These are phyloP conservation scores for Globisporangium polare DNA, from an alignment of 352 stramenopile genomes.

Conservation along the genomic window DNA sequence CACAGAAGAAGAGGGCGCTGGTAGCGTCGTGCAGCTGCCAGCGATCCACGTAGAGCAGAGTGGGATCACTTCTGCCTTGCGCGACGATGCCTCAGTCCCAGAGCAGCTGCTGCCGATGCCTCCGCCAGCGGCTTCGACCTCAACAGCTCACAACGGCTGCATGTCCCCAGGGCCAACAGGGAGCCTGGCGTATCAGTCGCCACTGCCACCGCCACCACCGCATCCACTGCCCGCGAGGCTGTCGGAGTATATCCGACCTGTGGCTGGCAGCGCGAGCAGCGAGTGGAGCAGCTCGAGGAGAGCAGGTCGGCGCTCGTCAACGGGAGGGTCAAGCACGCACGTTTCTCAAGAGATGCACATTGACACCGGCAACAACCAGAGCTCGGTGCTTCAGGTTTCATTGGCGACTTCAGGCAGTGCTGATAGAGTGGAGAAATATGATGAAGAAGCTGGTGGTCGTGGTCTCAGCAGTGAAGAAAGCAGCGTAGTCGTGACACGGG, in stretches of 20 bases:
- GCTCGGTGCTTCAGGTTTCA: too few relatives aligned
- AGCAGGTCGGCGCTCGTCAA: neutral
- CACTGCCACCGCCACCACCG: neutral
- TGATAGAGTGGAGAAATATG: neutral
- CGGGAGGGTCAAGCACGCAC: neutral
- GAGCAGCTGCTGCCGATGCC: neutral
- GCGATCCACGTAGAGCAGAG: too few relatives aligned
- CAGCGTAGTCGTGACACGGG: neutral
- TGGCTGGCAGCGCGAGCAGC: neutral
- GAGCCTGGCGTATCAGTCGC: neutral
- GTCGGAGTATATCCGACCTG: neutral
- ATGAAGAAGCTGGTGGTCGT: neutral
- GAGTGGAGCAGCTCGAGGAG: conserved; percentile 8
- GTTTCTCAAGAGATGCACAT: neutral
- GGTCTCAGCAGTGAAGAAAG: neutral
- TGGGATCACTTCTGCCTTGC: too few relatives aligned
- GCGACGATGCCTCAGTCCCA: neutral
- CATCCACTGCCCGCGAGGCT: neutral
- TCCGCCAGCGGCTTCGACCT: neutral
- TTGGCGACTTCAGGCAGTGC: neutral
- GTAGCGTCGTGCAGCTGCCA: too few relatives aligned
- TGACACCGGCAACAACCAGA: neutral
- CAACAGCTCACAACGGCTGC: too few relatives aligned
- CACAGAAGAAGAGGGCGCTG: too few relatives aligned
- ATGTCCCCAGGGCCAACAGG: too few relatives aligned